These are phyloP conservation scores for Mallotus repandus DNA, from an alignment of 441 rosid genomes.

Conservation along the genomic window DNA sequence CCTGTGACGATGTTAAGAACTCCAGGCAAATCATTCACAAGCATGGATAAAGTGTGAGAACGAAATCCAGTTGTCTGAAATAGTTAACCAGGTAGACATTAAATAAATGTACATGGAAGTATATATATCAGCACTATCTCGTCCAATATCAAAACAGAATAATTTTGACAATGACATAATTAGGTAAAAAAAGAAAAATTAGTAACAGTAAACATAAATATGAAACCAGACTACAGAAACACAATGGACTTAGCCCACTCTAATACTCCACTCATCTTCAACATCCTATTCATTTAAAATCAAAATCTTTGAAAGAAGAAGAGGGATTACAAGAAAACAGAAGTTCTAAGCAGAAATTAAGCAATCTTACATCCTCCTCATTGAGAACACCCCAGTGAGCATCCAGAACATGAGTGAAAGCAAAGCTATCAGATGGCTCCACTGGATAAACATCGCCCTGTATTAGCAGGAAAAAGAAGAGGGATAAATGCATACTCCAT, in stretches of 20 bases:
- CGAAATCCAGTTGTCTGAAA: conserved; percentile 80
- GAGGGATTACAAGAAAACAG: background rate
- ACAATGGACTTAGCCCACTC: background rate
- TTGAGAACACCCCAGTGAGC: conserved; percentile 98
- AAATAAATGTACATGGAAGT: background rate
- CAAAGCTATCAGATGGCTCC: conserved; percentile 56
- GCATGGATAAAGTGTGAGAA: conserved; percentile 79
- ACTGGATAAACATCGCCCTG: conserved; percentile 98
- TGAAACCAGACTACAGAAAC: background rate
- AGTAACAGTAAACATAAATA: background rate
- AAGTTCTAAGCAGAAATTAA: conserved; percentile 17
- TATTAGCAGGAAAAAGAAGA: conserved; percentile 20
- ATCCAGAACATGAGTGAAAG: conserved; percentile 74
- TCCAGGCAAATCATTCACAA: conserved; percentile 79
- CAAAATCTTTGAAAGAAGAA: background rate
- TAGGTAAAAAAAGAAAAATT: no score
- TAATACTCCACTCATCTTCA: background rate
- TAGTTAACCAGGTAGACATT: conserved; percentile 9
- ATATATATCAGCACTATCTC: no score
- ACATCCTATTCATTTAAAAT: background rate
- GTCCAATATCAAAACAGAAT: no score
- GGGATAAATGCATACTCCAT: conserved; percentile 14
- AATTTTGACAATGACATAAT: no score
- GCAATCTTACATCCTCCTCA: conserved; percentile 74
- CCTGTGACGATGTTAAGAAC: conserved; percentile 84